Base-by-base conservation (phyloP, 2,329 filamentous ascomycete genomes). In the Pseudogymnoascus sp. region DNA sequence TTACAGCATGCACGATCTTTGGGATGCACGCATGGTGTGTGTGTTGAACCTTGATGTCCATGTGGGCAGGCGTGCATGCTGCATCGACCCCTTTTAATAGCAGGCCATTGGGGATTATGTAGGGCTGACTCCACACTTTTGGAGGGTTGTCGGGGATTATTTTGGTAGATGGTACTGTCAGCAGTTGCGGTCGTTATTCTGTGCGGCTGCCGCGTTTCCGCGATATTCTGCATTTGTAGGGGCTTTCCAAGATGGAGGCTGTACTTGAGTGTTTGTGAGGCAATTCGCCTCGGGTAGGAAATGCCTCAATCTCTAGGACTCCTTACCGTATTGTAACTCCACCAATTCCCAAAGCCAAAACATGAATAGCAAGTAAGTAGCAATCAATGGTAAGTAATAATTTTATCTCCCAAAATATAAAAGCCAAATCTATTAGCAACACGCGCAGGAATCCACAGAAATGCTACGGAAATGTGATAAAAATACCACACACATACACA, bases 391-490 rank as follows among this genome's bases (percentile, higher is more conserved):
- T 13, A 37, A n/a, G 4, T 37, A 37, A 37, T 37, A 11, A n/a
- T 50, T 15, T n/a, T 10, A 8, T 17, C 13, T n/a, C 10, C 26
- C 26, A 15, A 50, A 50, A 17, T 29, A 17, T 17, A 17, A 26
- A 50, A 31, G 44, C 44, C 44, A 50, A 50, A 50, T 50, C 44
- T 50, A 50, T 50, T 50, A 50, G 44, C 44, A 50, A 47, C 44
- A 26, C 40, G 40, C 26, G 26, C 5, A 29, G 26, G 40, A 31
- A 17, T 50, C 44, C 11, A 1, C 21, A 21, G 21, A 21, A 10
- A 31, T 50, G 44, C 44, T 50, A 50, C 44, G 7, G 24, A 41
- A 50, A 50, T 50, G 44, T 50, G 44, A 50, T 50, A 50, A 31
- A 31, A 50, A 31, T 15, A 47, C 5, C 10, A 41, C 13, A 47